Base-by-base conservation (phyloP, 495 filamentous ascomycete genomes). In the Monascus purpureus region DNA sequence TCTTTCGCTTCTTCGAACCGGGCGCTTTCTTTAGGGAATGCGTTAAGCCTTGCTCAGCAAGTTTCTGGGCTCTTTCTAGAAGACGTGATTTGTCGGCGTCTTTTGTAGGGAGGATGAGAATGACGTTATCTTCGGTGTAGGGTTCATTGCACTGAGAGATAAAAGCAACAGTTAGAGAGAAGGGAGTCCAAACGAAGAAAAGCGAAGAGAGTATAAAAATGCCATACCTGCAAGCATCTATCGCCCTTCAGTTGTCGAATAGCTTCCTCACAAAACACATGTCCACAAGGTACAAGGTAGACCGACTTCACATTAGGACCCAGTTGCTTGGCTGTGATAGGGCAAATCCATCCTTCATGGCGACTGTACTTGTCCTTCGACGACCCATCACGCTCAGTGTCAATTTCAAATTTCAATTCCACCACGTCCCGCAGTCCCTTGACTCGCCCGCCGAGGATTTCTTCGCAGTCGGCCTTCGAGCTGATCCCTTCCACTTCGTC, bases 261-360 rank as follows among this genome's bases (percentile, higher is more conserved):
- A 6, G 82, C 82, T 30, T 72, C 73, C 40, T 88, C 84, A 2
- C 81, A 73, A 52, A 96, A 96, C 1, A 82, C 92, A 68, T 96
- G 92, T 1, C 90, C 90, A 46, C 90, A 97, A 0, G 90, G 90
- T 11, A 95, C 84, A 4, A 97, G 46, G 52, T 96, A 97, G 12
- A 93, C 83, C 7, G 82, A 63, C 57, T 75, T 86, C 11, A 79
- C 75, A 8, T 65, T 70, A 0, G 86, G 71, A 1, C 92, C 92
- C 29, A 97, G 55, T 50, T 78, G 72, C 53, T 93, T 93, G 26
- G 75, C 69, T n/a, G 82, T 86, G 15, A 96, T 68, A 1, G 88
- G 87, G 48, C 90, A 97, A 13, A 84, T 68, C 68, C 79, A 87
- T 18, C 63, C 57, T 44, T 70, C 62, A n/a, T 57, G 50, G 29